These are phyloP conservation scores for Aspergillus amoenus DNA, from an alignment of 2,329 filamentous ascomycete species.

Conservation along the genomic window DNA sequence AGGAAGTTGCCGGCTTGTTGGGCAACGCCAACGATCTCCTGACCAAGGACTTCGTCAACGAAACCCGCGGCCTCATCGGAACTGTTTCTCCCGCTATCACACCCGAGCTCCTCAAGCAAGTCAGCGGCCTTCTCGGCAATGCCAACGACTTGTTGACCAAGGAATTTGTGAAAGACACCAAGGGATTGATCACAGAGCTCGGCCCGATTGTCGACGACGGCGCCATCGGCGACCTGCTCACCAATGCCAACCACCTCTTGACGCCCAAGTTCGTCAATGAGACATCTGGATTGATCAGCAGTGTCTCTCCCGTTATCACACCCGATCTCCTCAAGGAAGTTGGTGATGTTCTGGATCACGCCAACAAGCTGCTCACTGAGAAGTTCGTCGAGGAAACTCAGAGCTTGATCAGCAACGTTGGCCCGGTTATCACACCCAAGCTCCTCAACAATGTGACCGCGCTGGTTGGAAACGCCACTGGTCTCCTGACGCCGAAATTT, in stretches of 20 bases:
- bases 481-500: conserved; percentile 30
- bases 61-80: conserved; percentile 23
- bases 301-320: conserved; percentile 22
- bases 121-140: conserved; percentile 23
- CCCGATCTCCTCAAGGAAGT: conserved; percentile 23
- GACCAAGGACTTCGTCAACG: conserved; percentile 25
- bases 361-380: conserved; percentile 25
- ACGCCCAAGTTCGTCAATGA: conserved; percentile 25
- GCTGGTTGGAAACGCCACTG: conserved; percentile 32
- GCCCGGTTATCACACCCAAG: conserved; percentile 25
- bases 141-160: conserved; percentile 34
- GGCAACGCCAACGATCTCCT: conserved; percentile 26
- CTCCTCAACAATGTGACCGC: conserved; percentile 29
- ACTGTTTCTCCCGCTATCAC: conserved; percentile 27
- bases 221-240: conserved; percentile 14
- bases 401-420: conserved; percentile 21
- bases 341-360: conserved; percentile 23
- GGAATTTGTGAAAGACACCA: conserved; percentile 23
- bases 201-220: conserved; percentile 15
- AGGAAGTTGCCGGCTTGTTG: conserved; percentile 20
- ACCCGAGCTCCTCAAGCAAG: conserved; percentile 23
- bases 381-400: conserved; percentile 28
- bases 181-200: conserved; percentile 14
- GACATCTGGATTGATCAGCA: conserved; percentile 21
- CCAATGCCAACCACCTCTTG: conserved; percentile 21